Base-by-base conservation (phyloP, 768 basidiomycete genomes). In the Chiua virens region DNA sequence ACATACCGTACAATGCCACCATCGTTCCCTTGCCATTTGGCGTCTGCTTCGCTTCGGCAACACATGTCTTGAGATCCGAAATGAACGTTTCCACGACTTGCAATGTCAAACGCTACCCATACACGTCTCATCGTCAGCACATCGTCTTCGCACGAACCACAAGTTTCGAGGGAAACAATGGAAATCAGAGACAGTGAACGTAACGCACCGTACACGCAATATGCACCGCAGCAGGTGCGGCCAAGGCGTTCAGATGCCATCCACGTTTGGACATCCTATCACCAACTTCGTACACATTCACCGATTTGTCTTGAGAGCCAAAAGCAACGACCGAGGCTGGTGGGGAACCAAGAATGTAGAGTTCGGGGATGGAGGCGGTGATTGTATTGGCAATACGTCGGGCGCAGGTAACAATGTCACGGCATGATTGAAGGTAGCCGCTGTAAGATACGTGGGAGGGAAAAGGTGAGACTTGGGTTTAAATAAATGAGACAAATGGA, bases 251-350 rank as follows among this genome's bases (percentile, higher is more conserved):
- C 56, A 99, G 63, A 72, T 96, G 91, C 93, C 95, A 98, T 3
- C 95, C 97, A 36, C 77, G 75, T 65, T 83, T 80, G 23, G 79
- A 71, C 93, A 98, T 95, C 52, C 73, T 76, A 71, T 97, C 96
- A 1, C 96, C 96, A 1, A 99, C 87, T 60, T 91, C 91, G 50
- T 92, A 77, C n/a, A 89, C 80, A 62, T 89, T 86, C 38, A 69
- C 52, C 11, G 52, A 52, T 6, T 74, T 75, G 62, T 82, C 77
- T 47, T 73, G 78, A 42, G 89, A 80, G 9, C 74, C 87, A 61
- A 98, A 97, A 1, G 95, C 96, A 14, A 99, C 84, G 47, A 96
- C 91, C 3, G 92, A 92, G 2, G 90, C 89, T 0, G 86, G 84
- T 0, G 96, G 96, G 41, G 91, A 84, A 5, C 96, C 97, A 4